Evolutionary conservation across 176 grass and related monocot genomes (phyloP).

Genomic region (Typha latifolia): DNA sequence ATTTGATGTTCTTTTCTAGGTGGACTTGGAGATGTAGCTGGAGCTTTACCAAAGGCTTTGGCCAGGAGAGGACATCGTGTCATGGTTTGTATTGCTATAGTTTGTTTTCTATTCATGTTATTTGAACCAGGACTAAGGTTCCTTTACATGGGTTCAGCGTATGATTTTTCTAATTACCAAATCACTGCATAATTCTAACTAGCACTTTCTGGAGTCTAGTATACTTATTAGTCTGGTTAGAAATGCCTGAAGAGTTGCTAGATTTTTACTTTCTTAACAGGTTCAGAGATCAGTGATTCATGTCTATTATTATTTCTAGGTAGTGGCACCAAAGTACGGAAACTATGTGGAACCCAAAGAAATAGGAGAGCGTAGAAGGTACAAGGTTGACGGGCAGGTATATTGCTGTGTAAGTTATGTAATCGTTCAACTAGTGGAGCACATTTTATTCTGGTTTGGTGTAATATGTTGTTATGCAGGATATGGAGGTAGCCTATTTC

Average conservation of each 20-base stretch:
- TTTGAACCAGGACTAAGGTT: background rate
- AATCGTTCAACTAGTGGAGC: background rate
- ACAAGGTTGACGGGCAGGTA: slow-evolving; percentile 82
- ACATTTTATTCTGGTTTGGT: background rate
- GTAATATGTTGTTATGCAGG: slow-evolving; percentile 33
- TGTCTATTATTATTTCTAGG: slow-evolving; percentile 37
- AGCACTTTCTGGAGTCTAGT: background rate
- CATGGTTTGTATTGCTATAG: slow-evolving; percentile 58
- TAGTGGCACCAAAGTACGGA: slow-evolving; percentile 65
- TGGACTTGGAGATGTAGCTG: slow-evolving; percentile 97
- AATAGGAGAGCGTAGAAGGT: slow-evolving; percentile 61
- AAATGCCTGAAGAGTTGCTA: background rate
- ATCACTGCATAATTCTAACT: background rate
- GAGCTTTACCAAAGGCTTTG: slow-evolving; percentile 90
- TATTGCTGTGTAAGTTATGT: slow-evolving; percentile 3
- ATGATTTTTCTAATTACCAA: background rate
- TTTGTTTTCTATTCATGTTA: slow-evolving; percentile 17
- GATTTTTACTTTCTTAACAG: background rate
- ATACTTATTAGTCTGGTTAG: background rate
- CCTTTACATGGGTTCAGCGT: background rate
- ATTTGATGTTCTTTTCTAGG: slow-evolving; percentile 37
- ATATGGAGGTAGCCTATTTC: slow-evolving; percentile 81
- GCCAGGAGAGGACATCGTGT: slow-evolving; percentile 90
- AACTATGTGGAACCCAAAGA: slow-evolving; percentile 55
- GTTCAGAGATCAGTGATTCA: background rate